Percentiles rank a stretch among this genome's conserved stretches.
Evolutionary conservation across 495 filamentous ascomycete species (phyloP).

Genomic region (Lindgomyces ingoldianus): DNA sequence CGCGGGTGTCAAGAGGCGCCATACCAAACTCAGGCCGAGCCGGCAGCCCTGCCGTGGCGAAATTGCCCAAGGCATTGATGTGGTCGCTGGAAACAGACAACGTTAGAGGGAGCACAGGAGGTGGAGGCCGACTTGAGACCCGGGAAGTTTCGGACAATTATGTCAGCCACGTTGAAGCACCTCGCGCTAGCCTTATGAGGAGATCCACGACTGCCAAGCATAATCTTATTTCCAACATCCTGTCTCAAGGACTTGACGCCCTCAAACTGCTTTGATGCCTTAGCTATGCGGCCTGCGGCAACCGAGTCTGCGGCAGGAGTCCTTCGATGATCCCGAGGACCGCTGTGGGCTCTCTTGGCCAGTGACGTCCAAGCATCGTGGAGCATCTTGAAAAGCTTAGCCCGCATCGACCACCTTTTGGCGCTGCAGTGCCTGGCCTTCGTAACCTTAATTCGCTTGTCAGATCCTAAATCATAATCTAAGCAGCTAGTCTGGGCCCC

Average conservation of each 20-base stretch:
- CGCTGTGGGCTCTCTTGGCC: neutral
- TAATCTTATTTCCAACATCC: conserved; percentile 22
- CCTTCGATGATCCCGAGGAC: conserved; percentile 11
- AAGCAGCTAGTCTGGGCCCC: conserved; percentile 1
- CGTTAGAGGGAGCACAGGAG: conserved; percentile 28
- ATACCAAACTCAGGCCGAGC: conserved; percentile 18
- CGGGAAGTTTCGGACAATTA: conserved; percentile 8
- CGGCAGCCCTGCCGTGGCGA: conserved; percentile 10
- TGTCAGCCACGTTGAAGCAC: conserved; percentile 2
- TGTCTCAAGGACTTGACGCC: conserved; percentile 27
- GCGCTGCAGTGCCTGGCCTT: conserved; percentile 15
- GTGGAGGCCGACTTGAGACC: conserved; percentile 30
- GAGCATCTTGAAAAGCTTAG: neutral
- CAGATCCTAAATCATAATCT: neutral
- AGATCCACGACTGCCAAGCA: conserved; percentile 20
- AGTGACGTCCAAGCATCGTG: neutral
- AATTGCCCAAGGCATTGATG: conserved; percentile 33
- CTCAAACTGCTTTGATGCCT: conserved; percentile 32
- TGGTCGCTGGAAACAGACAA: conserved; percentile 32
- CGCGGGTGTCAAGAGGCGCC: conserved; percentile 26
- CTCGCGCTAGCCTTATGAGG: conserved; percentile 16
- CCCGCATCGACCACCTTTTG: neutral
- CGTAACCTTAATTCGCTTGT: neutral
- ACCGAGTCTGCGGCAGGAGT: conserved; percentile 22
- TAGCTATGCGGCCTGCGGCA: conserved; percentile 23